Percentiles rank a stretch among this genome's conserved stretches.
These are phyloP conservation scores for Onygenales sp. DNA, from an alignment of 2,329 filamentous ascomycete species.

Conservation along the genomic window DNA sequence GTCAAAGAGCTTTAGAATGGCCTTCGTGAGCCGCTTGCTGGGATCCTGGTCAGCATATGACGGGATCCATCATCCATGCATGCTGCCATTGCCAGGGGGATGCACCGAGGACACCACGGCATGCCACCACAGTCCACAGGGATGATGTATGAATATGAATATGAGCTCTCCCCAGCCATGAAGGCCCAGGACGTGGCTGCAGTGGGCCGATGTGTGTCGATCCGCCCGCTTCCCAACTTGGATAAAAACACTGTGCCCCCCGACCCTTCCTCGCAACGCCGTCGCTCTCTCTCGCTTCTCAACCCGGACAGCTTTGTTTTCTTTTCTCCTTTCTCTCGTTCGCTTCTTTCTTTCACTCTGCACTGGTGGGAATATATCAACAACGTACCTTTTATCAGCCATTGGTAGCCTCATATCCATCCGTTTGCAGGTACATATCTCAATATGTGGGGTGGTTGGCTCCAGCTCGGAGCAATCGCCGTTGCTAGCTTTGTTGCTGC, in stretches of 20 bases:
- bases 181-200: not conserved
- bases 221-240: not conserved
- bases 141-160: too few species aligned
- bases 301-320: not conserved
- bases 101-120: too few species aligned
- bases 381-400: not conserved
- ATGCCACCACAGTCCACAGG: too few species aligned
- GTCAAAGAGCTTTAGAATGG: too few species aligned
- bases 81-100: too few species aligned
- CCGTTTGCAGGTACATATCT: not conserved
- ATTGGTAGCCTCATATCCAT: not conserved
- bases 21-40: too few species aligned
- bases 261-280: too few species aligned
- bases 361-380: not conserved
- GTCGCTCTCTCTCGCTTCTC: too few species aligned
- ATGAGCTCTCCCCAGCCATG: too few species aligned
- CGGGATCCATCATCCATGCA: too few species aligned
- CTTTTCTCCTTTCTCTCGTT: not conserved
- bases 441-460: slow-evolving; percentile 27
- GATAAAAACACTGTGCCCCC: not conserved
- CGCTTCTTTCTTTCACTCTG: not conserved
- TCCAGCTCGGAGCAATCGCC: slow-evolving; percentile 23
- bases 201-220: not conserved
- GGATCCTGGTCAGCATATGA: too few species aligned
- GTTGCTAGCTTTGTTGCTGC: slow-evolving; percentile 24